Evolutionary conservation across 106 monocot genomes (phyloP), one percentile per base, ranked within the genome.

Genomic region (Xerophyta viscosa): DNA sequence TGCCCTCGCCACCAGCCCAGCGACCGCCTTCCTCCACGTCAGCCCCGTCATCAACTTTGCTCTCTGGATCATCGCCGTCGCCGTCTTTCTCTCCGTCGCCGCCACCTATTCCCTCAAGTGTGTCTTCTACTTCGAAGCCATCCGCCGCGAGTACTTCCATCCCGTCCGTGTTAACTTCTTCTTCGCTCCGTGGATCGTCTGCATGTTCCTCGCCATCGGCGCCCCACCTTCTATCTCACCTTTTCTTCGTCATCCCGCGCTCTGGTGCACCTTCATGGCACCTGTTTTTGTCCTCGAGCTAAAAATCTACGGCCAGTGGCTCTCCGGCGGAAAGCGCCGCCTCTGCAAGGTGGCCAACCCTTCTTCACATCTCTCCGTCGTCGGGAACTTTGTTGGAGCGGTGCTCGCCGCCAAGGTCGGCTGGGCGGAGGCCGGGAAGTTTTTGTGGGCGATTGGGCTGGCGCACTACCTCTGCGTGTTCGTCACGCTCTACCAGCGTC

Each of bases 141-240:
- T 93, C 47, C 76, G 83, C 44, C 79, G 92, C 19, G 92, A 93
- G 68, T 93, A 84, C 80, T 88, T 69, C 77, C 87, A 93, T 67
- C 93, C 93, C 1, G 81, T 93, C 58, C 70, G 93, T n/a, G 69
- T 93, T 59, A 93, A 93, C 74, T 93, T 93, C 92, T 93, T 93
- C 80, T 93, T 93, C 57, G 87, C 87, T 28, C 93, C 93, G 0
- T 93, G 83, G 80, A 80, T 93, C 27, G 77, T 74, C 14, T 77
- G 77, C 77, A 83, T 93, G 80, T 93, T 88, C 68, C 72, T 93
- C 27, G 46, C 75, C 51, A 54, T 84, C 55, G 74, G 77, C 29
- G 54, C 68, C 15, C 93, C 93, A 0, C 79, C 57, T 2, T 13
- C 45, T 7, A 31, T 92, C n/a, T 27, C 48, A 9, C 41, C 66